Evolutionary conservation across 441 rosid species (phyloP).

Genomic region (Euphorbia celastroides): DNA sequence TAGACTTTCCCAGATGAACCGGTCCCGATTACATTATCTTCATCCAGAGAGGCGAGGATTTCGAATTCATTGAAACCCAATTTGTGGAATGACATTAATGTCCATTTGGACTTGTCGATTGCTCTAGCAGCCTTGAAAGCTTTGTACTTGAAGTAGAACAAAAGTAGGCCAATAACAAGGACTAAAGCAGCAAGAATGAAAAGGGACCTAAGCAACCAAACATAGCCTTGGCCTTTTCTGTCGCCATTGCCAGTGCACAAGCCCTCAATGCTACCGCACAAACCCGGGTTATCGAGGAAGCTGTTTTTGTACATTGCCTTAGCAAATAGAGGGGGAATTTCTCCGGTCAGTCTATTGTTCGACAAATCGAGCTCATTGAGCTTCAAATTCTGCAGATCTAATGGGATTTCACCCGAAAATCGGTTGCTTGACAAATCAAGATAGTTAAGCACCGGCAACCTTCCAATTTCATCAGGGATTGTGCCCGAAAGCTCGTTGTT

Average conservation of each 20-base stretch:
- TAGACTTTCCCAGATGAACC: slow-evolving; percentile 93
- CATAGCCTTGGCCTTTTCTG: slow-evolving; percentile 46
- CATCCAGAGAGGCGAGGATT: slow-evolving; percentile 74
- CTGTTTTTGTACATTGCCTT: slow-evolving; percentile 57
- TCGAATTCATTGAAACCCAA: slow-evolving; percentile 82
- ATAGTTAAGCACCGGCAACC: slow-evolving; percentile 69
- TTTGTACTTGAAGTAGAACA: slow-evolving; percentile 79
- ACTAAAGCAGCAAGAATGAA: slow-evolving; percentile 64
- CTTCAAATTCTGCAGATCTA: slow-evolving; percentile 69
- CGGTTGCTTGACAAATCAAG: slow-evolving; percentile 76
- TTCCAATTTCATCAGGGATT: slow-evolving; percentile 64
- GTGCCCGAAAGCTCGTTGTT: slow-evolving; percentile 51
- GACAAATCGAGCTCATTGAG: slow-evolving; percentile 83
- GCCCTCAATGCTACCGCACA: slow-evolving; percentile 74
- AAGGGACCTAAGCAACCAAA: slow-evolving; percentile 69
- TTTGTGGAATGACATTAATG: slow-evolving; percentile 90
- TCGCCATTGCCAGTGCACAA: slow-evolving; percentile 44
- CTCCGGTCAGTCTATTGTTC: slow-evolving; percentile 56
- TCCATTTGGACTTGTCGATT: slow-evolving; percentile 80
- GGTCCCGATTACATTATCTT: slow-evolving; percentile 81
- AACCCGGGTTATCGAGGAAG: slow-evolving; percentile 73
- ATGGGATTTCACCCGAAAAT: slow-evolving; percentile 63
- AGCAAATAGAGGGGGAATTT: slow-evolving; percentile 57
- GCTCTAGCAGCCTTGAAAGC: slow-evolving; percentile 55
- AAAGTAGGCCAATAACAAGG: slow-evolving; percentile 56